phyloP scores from a whole-genome alignment of 176 grass and related monocot species.

The Ensete glaucum region DNA sequence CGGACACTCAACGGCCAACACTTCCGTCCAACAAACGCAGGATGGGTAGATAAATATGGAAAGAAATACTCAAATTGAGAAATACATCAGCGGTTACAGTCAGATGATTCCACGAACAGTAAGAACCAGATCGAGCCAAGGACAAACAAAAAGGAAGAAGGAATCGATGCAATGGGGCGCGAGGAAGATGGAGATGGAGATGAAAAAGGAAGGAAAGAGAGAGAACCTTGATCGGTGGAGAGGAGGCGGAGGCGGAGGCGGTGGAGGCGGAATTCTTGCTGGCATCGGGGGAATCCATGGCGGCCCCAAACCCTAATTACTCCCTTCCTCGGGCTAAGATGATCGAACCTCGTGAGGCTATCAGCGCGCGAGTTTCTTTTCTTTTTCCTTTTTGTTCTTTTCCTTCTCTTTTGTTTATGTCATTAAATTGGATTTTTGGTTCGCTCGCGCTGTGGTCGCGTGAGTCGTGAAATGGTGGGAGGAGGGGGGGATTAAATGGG shows the following conservation, averaged over 20 bases:
- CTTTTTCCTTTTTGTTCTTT: neutral
- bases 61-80: no score
- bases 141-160: neutral
- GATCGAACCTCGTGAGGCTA: neutral
- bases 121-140: neutral
- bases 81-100: no score
- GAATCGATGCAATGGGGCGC: no score
- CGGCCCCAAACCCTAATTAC: neutral
- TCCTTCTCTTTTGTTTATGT: neutral
- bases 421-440: neutral
- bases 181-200: neutral
- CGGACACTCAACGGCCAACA: neutral
- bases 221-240: slow-evolving; percentile 6
- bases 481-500: slow-evolving; percentile 2
- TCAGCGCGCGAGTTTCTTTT: neutral
- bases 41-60: no score
- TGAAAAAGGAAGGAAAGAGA: neutral
- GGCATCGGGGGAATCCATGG: slow-evolving; percentile 13
- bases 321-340: neutral
- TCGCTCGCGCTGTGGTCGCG: neutral
- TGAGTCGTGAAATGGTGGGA: neutral
- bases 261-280: neutral
- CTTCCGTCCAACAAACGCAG: neutral
- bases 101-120: neutral
- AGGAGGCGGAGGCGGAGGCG: neutral